Conservation (phyloP, 2,329 filamentous ascomycete species). For the Orbilia ellipsospora region DNA sequence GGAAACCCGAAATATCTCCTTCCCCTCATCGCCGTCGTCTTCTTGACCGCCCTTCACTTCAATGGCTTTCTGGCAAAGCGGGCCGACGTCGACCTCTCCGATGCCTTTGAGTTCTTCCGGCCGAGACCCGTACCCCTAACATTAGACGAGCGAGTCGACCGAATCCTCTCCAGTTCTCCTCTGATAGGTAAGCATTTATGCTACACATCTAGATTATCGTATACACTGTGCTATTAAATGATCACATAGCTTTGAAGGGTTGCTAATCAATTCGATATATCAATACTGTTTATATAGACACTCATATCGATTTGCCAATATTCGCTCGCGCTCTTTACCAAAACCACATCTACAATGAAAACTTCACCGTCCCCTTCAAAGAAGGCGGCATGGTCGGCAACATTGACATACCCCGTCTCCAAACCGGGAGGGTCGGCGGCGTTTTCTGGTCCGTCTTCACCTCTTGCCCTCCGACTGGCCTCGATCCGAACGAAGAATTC, state of each 20-base stretch:
- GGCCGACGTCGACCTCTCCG: conserved; percentile 38
- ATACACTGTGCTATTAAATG: not conserved
- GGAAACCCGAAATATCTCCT: conserved; percentile 45
- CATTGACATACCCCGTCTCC: conserved; percentile 81
- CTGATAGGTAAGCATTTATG: conserved; percentile 52
- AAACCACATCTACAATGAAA: conserved; percentile 80
- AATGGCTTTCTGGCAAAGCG: conserved; percentile 49
- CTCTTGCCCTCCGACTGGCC: conserved; percentile 75
- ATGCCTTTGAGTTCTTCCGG: conserved; percentile 40
- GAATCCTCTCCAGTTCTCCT: conserved; percentile 54
- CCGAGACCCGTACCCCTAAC: conserved; percentile 8
- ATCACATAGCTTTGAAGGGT: too few relatives aligned
- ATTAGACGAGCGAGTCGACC: conserved; percentile 52
- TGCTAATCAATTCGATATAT: too few relatives aligned
- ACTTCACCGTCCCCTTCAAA: conserved; percentile 80
- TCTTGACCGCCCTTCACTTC: conserved; percentile 44
- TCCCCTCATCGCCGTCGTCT: conserved; percentile 37
- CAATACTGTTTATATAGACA: conserved; percentile 10
- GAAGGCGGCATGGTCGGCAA: conserved; percentile 75
- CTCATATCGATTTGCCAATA: conserved; percentile 75
- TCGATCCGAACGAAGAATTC: conserved; percentile 71
- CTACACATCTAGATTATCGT: not conserved
- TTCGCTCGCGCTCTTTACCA: conserved; percentile 73
- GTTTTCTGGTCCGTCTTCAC: conserved; percentile 94
- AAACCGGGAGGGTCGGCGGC: conserved; percentile 78